These are phyloP conservation scores for Ampelomyces quisqualis DNA, from an alignment of 2,329 filamentous ascomycete species.

Conservation along the genomic window DNA sequence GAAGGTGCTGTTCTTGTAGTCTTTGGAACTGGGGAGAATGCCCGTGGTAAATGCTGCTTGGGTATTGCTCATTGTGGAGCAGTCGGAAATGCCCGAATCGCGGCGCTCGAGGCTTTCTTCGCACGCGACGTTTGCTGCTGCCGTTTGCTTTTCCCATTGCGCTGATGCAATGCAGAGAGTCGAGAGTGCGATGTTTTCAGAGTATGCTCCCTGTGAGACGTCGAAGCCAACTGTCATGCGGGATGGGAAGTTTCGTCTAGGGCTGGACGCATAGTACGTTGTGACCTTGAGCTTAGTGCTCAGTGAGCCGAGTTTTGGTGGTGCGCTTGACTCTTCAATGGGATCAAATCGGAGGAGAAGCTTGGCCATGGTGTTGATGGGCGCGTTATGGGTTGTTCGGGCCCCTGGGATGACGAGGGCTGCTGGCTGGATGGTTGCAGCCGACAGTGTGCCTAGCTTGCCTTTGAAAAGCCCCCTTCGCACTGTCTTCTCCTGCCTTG, in stretches of 20 bases:
- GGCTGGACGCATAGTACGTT: constrained; percentile 58
- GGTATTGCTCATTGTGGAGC: constrained; percentile 26
- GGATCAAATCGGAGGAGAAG: constrained; percentile 64
- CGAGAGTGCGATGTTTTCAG: constrained; percentile 55
- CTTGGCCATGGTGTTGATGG: constrained; percentile 57
- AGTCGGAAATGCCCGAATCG: constrained; percentile 46
- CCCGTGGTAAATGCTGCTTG: constrained; percentile 25
- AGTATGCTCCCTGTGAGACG: constrained; percentile 54
- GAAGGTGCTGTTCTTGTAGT: constrained; percentile 52
- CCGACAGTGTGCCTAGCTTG: constrained; percentile 59
- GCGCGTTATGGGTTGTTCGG: constrained; percentile 40
- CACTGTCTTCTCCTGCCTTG: constrained; percentile 60
- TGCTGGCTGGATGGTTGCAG: constrained; percentile 60
- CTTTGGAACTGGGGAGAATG: constrained; percentile 39
- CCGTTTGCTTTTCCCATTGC: constrained; percentile 55
- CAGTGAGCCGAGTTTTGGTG: constrained; percentile 56
- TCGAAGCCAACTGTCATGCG: constrained; percentile 47
- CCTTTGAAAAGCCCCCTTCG: constrained; percentile 61
- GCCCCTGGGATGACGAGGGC: constrained; percentile 54
- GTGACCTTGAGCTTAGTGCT: constrained; percentile 57
- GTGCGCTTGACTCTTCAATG: constrained; percentile 48
- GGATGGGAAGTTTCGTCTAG: constrained; percentile 54
- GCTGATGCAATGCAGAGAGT: constrained; percentile 59
- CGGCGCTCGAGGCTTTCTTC: constrained; percentile 32
- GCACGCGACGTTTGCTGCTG: constrained; percentile 34